Evolutionary conservation across 371 early-diverging fungal species (phyloP), one percentile per base, ranked within the genome.

Genomic region (Mortierella sp.): DNA sequence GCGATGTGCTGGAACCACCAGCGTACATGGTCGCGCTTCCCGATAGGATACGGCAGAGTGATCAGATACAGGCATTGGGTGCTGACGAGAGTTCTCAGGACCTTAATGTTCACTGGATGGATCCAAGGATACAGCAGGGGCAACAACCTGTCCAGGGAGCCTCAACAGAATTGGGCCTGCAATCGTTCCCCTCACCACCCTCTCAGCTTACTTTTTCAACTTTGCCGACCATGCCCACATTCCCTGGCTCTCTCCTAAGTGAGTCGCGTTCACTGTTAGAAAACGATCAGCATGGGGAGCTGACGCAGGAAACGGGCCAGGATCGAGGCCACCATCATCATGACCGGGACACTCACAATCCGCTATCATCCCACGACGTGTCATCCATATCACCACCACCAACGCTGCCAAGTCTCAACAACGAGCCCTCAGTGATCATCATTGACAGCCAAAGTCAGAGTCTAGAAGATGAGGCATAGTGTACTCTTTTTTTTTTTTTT

Each of bases 361-460:
- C 4, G 34, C 34, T 34, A 34, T 34, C 34, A 34, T 34, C 10
- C 34, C 34, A n/a, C n/a, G n/a, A n/a, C n/a, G n/a, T n/a, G n/a
- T n/a, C n/a, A n/a, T n/a, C n/a, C n/a, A n/a, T 10, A 34, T 34
- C 34, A 10, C 34, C 34, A 34, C 34, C 34, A 34, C 39, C 58
- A 16, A 47, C 48, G 5, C 48, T 58, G 21, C 38, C 58, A 1
- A 58, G 31, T 21, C 45, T 27, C 39, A 52, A 26, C 26, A 39
- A 2, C 7, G 48, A 59, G 18, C 67, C 67, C 12, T 66, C 67
- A 4, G 24, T 66, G 59, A 58, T 66, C 31, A 34, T 66, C 10
- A 13, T 59, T 16, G 67, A 43, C n/a, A 66, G 67, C 34, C 67
- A 66, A 23, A 48, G 16, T 19, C 50, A 5, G 21, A n/a, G 19